Conservation (phyloP, 164 flowering plant genomes). For the Macadamia integrifolia region DNA sequence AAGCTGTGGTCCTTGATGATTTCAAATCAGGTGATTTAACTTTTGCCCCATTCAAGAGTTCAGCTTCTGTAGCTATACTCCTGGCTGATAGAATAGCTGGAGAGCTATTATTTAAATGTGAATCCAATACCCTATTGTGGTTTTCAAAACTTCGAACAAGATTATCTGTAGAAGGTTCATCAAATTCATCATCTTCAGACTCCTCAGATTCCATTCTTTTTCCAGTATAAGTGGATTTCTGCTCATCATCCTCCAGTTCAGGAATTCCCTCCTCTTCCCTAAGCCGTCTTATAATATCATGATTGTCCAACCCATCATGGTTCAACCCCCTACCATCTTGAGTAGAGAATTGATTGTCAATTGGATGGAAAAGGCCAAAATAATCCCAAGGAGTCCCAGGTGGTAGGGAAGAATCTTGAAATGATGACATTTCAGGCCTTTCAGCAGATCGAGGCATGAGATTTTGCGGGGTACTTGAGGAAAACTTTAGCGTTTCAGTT, state of each 20-base stretch:
- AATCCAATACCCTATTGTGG: constrained; percentile 34
- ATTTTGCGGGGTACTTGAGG: constrained; percentile 45
- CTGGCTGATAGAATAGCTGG: constrained; percentile 27
- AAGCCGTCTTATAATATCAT: constrained; percentile 31
- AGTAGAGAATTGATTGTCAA: constrained; percentile 52
- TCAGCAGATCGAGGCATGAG: constrained; percentile 40
- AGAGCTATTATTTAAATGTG: constrained; percentile 21
- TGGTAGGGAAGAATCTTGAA: constrained; percentile 33
- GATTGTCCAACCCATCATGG: constrained; percentile 35
- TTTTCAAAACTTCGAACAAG: constrained; percentile 67
- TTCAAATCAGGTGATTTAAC: constrained; percentile 46
- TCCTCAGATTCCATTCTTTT: constrained; percentile 30
- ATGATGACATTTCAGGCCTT: constrained; percentile 32
- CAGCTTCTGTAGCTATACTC: constrained; percentile 33
- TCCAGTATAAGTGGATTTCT: constrained; percentile 31
- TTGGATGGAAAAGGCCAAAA: constrained; percentile 56
- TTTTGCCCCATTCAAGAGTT: constrained; percentile 35
- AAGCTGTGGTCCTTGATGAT: constrained; percentile 34
- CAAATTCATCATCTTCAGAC: constrained; percentile 86
- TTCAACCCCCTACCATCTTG: constrained; percentile 36
- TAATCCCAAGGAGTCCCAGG: constrained; percentile 75
- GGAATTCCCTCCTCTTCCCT: constrained; percentile 61
- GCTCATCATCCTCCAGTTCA: constrained; percentile 57
- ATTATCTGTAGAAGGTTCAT: constrained; percentile 54
- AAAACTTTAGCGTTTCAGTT: constrained; percentile 34